Percentiles rank a stretch among this genome's conserved stretches.
Conservation (phyloP, 1,284 basidiomycete species). For the Ganoderma resinaceum region DNA sequence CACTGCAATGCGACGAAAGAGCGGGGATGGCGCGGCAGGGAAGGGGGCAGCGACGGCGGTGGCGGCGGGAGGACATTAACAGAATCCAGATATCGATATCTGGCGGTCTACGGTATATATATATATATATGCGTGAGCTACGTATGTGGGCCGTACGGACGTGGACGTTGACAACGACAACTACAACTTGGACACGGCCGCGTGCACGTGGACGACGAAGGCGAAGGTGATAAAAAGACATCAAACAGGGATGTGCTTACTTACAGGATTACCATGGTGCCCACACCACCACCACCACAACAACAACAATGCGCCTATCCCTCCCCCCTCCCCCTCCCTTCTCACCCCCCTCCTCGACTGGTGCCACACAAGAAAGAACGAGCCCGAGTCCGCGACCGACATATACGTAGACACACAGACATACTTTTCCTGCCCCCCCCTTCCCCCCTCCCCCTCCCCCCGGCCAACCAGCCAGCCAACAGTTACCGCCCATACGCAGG, state of each 20-base stretch:
- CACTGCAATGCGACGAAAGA: too few species aligned
- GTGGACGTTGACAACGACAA: too few species aligned
- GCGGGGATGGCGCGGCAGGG: too few species aligned
- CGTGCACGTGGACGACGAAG: background rate
- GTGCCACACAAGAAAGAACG: background rate
- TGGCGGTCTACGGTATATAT: background rate
- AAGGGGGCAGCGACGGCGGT: too few species aligned
- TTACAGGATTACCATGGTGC: background rate
- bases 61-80: too few species aligned
- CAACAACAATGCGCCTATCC: background rate
- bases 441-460: background rate
- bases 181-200: too few species aligned
- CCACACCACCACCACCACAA: too few species aligned
- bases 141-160: too few species aligned
- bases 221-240: constrained; percentile 11
- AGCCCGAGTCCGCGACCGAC: background rate
- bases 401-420: background rate
- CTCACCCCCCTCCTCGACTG: background rate
- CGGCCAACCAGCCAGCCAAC: background rate
- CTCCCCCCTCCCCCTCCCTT: background rate
- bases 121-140: background rate
- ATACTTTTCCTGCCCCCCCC: background rate
- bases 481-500: constrained; percentile 23
- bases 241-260: background rate
- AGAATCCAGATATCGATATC: too few species aligned